Conservation (phyloP, 2,329 filamentous ascomycete species). For the Juglanconis oblonga region DNA sequence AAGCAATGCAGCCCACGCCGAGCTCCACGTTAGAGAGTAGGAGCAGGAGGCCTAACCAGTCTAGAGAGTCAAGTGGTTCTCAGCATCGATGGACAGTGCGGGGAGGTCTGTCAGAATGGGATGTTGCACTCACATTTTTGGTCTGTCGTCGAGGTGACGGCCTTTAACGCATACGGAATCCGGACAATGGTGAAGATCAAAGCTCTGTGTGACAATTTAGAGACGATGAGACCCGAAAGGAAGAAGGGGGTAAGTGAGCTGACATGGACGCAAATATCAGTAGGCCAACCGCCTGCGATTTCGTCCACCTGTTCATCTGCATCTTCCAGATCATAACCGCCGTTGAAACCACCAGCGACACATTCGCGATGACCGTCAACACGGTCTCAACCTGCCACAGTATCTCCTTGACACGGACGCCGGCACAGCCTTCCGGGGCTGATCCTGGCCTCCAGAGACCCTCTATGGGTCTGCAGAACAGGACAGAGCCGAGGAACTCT, state of each 20-base stretch:
- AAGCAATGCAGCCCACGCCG: neutral
- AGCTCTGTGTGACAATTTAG: neutral
- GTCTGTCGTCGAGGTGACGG: neutral
- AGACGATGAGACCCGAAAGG: neutral
- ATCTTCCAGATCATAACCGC: slow-evolving; percentile 1
- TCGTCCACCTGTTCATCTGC: neutral
- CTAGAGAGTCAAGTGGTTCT: neutral
- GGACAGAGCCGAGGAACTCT: neutral
- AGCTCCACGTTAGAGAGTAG: neutral
- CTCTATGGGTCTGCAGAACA: neutral
- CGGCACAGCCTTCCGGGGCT: neutral
- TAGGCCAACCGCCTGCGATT: neutral
- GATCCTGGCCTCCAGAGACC: neutral
- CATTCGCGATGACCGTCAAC: neutral
- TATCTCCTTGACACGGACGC: neutral
- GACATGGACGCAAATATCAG: neutral
- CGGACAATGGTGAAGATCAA: neutral
- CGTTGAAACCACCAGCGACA: neutral
- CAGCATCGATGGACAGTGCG: neutral
- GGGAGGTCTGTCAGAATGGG: too few species aligned
- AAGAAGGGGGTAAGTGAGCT: neutral
- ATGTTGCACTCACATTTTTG: neutral
- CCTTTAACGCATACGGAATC: neutral
- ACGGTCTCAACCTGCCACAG: neutral
- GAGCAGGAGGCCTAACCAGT: neutral